Evolutionary conservation across 768 basidiomycete genomes (phyloP).

Genomic region (Psilocybe tampanensis): DNA sequence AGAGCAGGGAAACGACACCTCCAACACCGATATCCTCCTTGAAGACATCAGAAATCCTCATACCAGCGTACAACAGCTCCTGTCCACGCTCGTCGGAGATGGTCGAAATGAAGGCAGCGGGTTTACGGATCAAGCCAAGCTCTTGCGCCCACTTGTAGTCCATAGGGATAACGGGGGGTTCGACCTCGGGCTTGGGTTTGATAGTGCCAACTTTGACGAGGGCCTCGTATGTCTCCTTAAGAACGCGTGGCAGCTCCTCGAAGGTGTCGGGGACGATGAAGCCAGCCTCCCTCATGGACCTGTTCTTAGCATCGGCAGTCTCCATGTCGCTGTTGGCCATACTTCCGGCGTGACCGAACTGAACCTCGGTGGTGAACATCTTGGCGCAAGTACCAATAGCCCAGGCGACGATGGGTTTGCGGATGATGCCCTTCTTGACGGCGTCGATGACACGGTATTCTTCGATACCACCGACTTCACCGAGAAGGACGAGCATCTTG

Average conservation of each 20-base stretch:
- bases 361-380: constrained; percentile 99
- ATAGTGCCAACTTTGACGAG: constrained; percentile 76
- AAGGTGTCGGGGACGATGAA: constrained; percentile 98
- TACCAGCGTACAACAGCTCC: constrained; percentile 97
- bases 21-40: constrained; percentile 96
- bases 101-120: constrained; percentile 97
- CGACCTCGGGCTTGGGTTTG: constrained; percentile 72
- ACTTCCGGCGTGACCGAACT: constrained; percentile 98
- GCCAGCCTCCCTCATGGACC: constrained; percentile 90
- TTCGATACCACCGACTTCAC: constrained; percentile 98
- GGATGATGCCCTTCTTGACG: constrained; percentile 90
- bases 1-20: constrained; percentile 93
- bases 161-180: constrained; percentile 98
- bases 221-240: constrained; percentile 82
- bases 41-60: constrained; percentile 99
- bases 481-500: constrained; percentile 98
- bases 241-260: constrained; percentile 87
- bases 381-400: constrained; percentile 99
- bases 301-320: constrained; percentile 98
- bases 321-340: constrained; percentile 98
- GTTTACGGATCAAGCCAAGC: constrained; percentile 97
- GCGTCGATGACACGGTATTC: constrained; percentile 99
- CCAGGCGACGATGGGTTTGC: constrained; percentile 99
- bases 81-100: constrained; percentile 99
- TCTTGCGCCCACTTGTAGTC: constrained; percentile 99